These are phyloP conservation scores for Aspergillus pseudoviridinutans DNA, from an alignment of 2,329 filamentous ascomycete species.

Conservation along the genomic window DNA sequence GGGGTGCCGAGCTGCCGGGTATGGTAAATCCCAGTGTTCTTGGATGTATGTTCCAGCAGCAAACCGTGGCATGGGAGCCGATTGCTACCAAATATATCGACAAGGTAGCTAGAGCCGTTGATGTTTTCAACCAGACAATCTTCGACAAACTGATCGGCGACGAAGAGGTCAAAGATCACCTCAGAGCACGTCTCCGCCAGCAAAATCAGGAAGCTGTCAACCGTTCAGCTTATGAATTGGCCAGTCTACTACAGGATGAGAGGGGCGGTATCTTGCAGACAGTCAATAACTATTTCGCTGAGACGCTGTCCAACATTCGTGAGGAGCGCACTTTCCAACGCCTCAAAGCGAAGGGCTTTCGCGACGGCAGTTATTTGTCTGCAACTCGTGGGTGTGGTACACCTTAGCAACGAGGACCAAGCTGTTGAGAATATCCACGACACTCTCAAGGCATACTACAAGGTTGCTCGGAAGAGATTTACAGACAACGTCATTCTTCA, in stretches of 20 bases:
- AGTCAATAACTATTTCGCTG: conserved; percentile 49
- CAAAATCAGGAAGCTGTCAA: not conserved
- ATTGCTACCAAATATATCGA: conserved; percentile 7
- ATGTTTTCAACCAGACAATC: not conserved
- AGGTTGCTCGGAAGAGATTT: conserved; percentile 58
- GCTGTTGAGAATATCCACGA: conserved; percentile 56
- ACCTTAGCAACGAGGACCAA: conserved; percentile 38
- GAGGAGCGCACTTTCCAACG: conserved; percentile 9
- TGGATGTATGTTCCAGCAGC: conserved; percentile 15
- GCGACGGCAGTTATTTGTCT: not conserved
- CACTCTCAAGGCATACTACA: conserved; percentile 59
- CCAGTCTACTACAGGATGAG: conserved; percentile 44
- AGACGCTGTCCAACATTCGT: conserved; percentile 30
- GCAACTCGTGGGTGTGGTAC: conserved; percentile 9
- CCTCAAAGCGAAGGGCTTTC: conserved; percentile 3
- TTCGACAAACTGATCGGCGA: not conserved
- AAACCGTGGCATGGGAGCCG: conserved; percentile 12
- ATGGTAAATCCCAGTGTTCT: conserved; percentile 18
- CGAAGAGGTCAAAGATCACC: not conserved
- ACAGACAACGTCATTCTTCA: conserved; percentile 59
- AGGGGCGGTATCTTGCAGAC: conserved; percentile 45
- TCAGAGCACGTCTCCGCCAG: not conserved
- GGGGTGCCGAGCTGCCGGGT: conserved; percentile 18
- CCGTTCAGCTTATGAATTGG: not conserved
- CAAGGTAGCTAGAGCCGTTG: not conserved